Evolutionary conservation across 1,284 basidiomycete species (phyloP).

Genomic region (Marasmius tenuissimus): DNA sequence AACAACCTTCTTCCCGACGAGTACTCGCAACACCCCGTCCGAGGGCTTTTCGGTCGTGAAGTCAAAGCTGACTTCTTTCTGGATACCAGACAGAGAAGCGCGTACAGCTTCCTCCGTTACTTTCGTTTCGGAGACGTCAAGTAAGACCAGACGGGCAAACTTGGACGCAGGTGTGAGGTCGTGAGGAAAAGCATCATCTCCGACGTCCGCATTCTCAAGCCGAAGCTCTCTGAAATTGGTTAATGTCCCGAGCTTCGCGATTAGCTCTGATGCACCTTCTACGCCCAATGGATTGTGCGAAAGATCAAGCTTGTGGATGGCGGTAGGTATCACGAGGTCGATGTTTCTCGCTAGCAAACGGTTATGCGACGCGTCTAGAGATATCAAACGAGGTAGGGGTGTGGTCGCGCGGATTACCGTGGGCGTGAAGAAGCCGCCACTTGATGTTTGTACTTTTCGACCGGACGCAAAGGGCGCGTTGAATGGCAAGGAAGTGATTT

Average conservation of each 20-base stretch:
- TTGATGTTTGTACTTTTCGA: constrained; percentile 26
- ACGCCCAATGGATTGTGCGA: constrained; percentile 54
- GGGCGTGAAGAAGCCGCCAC: constrained; percentile 62
- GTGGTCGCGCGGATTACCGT: constrained; percentile 57
- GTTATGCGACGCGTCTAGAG: constrained; percentile 66
- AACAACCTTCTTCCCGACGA: constrained; percentile 67
- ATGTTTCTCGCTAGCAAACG: constrained; percentile 53
- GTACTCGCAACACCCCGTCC: constrained; percentile 50
- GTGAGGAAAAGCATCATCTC: constrained; percentile 55
- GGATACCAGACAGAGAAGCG: constrained; percentile 42
- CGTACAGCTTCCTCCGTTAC: constrained; percentile 46
- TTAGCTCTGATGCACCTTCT: constrained; percentile 31
- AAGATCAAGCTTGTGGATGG: constrained; percentile 48
- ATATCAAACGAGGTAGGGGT: constrained; percentile 62
- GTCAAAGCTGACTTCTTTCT: constrained; percentile 54
- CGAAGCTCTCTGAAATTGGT: constrained; percentile 57
- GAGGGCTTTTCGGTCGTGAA: constrained; percentile 51
- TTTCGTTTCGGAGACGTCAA: constrained; percentile 68
- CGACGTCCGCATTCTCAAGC: constrained; percentile 56
- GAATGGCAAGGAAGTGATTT: constrained; percentile 59
- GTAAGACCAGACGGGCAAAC: constrained; percentile 52
- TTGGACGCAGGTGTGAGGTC: constrained; percentile 33
- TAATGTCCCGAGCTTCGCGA: constrained; percentile 49
- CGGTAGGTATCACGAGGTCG: constrained; percentile 50
- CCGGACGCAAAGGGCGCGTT: constrained; percentile 49